Evolutionary conservation across 2,329 filamentous ascomycete species (phyloP).

Genomic region (Malbranchea zuffiana): DNA sequence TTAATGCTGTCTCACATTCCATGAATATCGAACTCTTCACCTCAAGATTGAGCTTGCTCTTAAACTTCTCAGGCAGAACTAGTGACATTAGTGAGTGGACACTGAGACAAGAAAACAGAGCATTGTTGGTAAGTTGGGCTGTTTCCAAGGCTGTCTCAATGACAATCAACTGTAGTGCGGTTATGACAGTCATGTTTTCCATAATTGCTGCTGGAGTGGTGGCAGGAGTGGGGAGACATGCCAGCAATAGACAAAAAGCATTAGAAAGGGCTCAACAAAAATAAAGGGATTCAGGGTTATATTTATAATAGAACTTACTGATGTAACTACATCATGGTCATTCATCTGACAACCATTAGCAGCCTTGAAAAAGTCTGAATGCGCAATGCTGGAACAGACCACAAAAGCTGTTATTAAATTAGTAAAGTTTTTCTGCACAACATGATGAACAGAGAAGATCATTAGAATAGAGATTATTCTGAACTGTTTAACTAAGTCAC

Average conservation of each 20-base stretch:
- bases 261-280: neutral
- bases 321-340: constrained; percentile 1
- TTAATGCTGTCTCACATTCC: no score
- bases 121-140: neutral
- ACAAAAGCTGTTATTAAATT: no score
- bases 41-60: neutral
- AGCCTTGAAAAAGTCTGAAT: neutral
- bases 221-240: neutral
- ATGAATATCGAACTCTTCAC: constrained; percentile 1
- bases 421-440: no score
- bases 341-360: constrained; percentile 1
- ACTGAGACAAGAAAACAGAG: neutral
- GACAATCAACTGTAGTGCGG: neutral
- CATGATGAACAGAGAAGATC: no score
- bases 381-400: constrained; percentile 2
- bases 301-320: neutral
- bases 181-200: neutral
- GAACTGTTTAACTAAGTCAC: no score
- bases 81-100: constrained; percentile 5
- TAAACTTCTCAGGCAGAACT: neutral
- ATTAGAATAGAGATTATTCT: no score
- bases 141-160: neutral
- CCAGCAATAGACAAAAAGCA: neutral
- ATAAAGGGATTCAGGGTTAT: neutral
- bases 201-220: neutral